These are phyloP conservation scores for Stromatinia cepivora DNA, from an alignment of 2,329 filamentous ascomycete species.

Conservation along the genomic window DNA sequence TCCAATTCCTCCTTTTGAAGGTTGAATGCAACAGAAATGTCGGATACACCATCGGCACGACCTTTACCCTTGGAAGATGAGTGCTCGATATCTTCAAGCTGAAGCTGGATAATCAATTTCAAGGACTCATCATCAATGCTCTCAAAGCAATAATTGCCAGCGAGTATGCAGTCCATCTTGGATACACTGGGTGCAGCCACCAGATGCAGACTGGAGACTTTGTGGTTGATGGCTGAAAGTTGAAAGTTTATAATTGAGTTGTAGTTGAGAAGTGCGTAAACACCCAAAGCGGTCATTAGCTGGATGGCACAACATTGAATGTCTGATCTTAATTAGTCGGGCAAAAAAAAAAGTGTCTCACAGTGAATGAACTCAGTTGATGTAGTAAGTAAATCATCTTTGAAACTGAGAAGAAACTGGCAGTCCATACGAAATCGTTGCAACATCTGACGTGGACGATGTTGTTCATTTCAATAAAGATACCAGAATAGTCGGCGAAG, in stretches of 20 bases:
- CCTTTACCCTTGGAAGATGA: conserved; percentile 23
- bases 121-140: conserved; percentile 30
- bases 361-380: too few relatives aligned
- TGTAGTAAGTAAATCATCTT: too few relatives aligned
- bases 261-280: background rate
- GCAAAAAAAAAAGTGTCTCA: too few relatives aligned
- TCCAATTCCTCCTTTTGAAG: conserved; percentile 29
- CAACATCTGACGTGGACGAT: too few relatives aligned
- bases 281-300: too few relatives aligned
- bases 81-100: conserved; percentile 30
- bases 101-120: conserved; percentile 32
- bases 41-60: conserved; percentile 22
- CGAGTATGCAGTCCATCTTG: background rate
- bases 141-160: background rate
- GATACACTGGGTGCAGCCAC: background rate
- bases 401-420: too few relatives aligned
- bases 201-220: background rate
- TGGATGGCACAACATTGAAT: too few relatives aligned
- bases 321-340: too few relatives aligned
- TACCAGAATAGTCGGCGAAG: too few relatives aligned
- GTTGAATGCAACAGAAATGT: conserved; percentile 27
- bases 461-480: too few relatives aligned
- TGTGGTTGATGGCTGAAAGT: background rate
- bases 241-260: background rate
- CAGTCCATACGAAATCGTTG: too few relatives aligned